Evolutionary conservation across 805 yeast species (phyloP).

Genomic region (Metschnikowia aberdeeniae): DNA sequence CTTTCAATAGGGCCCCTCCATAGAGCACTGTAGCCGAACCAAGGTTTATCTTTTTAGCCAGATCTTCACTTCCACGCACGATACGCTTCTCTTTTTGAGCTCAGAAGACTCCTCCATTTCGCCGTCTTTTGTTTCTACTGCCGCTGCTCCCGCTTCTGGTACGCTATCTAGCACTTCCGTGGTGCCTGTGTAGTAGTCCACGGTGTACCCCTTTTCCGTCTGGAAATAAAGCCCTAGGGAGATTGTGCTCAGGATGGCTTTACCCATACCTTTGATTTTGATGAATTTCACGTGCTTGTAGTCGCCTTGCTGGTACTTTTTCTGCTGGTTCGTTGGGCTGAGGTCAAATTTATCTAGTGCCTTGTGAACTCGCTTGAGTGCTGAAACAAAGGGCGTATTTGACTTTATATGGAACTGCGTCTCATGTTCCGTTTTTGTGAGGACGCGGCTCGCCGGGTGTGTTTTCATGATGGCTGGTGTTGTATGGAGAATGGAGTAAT

Average conservation of each 20-base stretch:
- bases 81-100: conserved; percentile 43
- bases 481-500: not conserved
- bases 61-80: conserved; percentile 45
- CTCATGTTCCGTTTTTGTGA: conserved; percentile 17
- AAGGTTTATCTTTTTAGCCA: conserved; percentile 22
- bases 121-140: conserved; percentile 16
- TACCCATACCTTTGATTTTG: conserved; percentile 71
- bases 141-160: conserved; percentile 9
- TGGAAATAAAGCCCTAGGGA: conserved; percentile 59
- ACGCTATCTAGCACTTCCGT: conserved; percentile 73
- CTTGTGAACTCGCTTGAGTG: conserved; percentile 60
- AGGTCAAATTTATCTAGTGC: conserved; percentile 43
- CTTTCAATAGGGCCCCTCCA: no score
- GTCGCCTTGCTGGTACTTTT: conserved; percentile 27
- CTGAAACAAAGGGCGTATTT: conserved; percentile 68
- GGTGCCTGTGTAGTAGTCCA: conserved; percentile 62
- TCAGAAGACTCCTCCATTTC: conserved; percentile 30
- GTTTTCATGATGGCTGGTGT: not conserved
- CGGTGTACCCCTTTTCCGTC: conserved; percentile 43
- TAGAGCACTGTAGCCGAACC: no score
- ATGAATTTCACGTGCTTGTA: conserved; percentile 45
- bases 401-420: conserved; percentile 57
- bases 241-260: conserved; percentile 57
- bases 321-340: conserved; percentile 14
- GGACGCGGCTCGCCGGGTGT: not conserved